Evolutionary conservation across 2,329 filamentous ascomycete genomes (phyloP).

Genomic region (Aspergillus candidus): DNA sequence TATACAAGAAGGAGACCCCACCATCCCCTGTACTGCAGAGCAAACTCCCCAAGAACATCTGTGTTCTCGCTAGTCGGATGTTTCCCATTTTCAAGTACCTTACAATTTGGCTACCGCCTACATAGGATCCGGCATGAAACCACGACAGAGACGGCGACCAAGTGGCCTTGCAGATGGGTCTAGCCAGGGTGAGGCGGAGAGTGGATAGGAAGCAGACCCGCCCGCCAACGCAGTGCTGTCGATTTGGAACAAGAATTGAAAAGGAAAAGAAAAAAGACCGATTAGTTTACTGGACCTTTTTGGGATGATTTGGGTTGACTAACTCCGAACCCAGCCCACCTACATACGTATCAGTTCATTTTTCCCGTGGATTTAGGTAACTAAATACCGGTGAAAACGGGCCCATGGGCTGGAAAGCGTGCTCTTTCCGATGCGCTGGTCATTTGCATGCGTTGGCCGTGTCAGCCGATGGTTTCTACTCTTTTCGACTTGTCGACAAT

Average conservation of each 20-base stretch:
- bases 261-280: neutral
- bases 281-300: slow-evolving; percentile 2
- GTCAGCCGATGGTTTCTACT: slow-evolving; percentile 5
- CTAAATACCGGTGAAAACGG: too few species aligned
- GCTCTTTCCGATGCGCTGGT: slow-evolving; percentile 16
- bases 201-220: slow-evolving; percentile 16
- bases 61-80: too few species aligned
- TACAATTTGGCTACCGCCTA: slow-evolving; percentile 6
- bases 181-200: slow-evolving; percentile 15
- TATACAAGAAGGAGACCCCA: too few species aligned
- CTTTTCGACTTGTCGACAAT: slow-evolving; percentile 3
- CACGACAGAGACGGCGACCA: slow-evolving; percentile 15
- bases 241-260: neutral
- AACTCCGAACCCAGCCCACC: slow-evolving; percentile 8
- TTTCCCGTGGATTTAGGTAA: neutral
- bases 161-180: slow-evolving; percentile 20
- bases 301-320: slow-evolving; percentile 12
- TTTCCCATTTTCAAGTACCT: slow-evolving; percentile 10
- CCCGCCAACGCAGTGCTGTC: slow-evolving; percentile 15
- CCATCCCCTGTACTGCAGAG: too few species aligned
- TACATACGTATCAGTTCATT: slow-evolving; percentile 13
- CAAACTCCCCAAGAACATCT: too few species aligned
- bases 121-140: slow-evolving; percentile 12
- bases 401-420: too few species aligned
- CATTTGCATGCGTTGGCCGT: slow-evolving; percentile 18